Conservation (phyloP, 495 filamentous ascomycete species). For the Melanomma pulvis-pyrius region DNA sequence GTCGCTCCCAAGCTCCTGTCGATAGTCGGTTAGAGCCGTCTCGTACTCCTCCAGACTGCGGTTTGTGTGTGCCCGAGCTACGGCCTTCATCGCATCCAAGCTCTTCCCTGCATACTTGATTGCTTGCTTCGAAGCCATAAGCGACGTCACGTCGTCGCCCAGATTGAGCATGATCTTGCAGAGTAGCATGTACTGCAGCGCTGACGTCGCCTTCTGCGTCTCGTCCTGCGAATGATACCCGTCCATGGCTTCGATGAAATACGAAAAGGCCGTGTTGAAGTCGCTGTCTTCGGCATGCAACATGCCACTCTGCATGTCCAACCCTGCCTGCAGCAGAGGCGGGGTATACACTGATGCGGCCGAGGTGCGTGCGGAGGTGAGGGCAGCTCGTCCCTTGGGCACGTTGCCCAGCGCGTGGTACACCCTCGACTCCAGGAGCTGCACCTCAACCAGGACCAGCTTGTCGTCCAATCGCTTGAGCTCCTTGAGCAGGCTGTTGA, state of each 20-base stretch:
- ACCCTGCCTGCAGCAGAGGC: conserved; percentile 87
- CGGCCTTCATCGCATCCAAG: conserved; percentile 97
- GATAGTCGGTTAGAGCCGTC: conserved; percentile 82
- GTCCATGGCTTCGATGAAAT: conserved; percentile 98
- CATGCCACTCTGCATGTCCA: conserved; percentile 99
- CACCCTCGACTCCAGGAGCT: conserved; percentile 92
- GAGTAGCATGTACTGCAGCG: conserved; percentile 98
- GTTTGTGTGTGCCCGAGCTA: conserved; percentile 91
- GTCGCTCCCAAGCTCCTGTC: conserved; percentile 88
- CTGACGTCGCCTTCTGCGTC: conserved; percentile 77
- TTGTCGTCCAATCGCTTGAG: conserved; percentile 98
- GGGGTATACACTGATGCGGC: conserved; percentile 97
- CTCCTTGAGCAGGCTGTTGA: conserved; percentile 92
- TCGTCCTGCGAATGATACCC: conserved; percentile 95
- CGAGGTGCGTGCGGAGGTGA: conserved; percentile 90
- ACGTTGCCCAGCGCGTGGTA: conserved; percentile 98
- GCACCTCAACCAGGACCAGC: conserved; percentile 96
- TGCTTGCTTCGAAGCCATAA: conserved; percentile 93
- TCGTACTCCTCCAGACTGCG: conserved; percentile 96
- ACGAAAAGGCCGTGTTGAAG: conserved; percentile 97
- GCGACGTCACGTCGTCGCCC: conserved; percentile 88
- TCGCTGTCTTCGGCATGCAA: conserved; percentile 97
- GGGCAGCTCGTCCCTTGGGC: conserved; percentile 90
- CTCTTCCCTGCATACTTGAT: conserved; percentile 92
- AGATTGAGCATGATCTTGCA: conserved; percentile 99